phyloP scores from a whole-genome alignment of 805 yeast genomes.

The Pichia heedii region DNA sequence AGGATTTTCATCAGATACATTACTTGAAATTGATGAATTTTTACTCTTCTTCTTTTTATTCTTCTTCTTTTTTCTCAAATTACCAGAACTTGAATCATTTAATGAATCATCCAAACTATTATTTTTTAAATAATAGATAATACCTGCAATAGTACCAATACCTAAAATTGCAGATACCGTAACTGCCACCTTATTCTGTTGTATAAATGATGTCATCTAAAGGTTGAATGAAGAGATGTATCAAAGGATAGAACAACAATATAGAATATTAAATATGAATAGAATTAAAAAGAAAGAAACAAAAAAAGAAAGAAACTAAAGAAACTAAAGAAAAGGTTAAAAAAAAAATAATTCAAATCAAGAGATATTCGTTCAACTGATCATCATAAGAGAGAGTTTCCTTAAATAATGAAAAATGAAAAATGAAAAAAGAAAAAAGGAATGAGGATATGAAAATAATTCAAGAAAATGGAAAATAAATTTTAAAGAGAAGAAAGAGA shows the following conservation, averaged over 20 bases:
- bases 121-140: slow-evolving; percentile 34
- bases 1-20: slow-evolving; percentile 11
- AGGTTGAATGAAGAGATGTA: not conserved
- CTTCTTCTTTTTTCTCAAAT: slow-evolving; percentile 31
- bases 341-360: no score
- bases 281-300: no score
- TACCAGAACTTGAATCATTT: slow-evolving; percentile 10
- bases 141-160: slow-evolving; percentile 39
- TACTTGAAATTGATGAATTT: slow-evolving; percentile 14
- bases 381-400: no score
- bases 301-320: no score
- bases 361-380: no score
- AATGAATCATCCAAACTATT: slow-evolving; percentile 16
- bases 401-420: no score
- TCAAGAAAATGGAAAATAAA: not conserved
- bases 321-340: no score
- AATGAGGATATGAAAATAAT: no score
- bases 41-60: slow-evolving; percentile 37
- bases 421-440: not conserved
- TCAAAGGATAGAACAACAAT: no score
- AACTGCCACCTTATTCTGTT: slow-evolving; percentile 41
- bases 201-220: slow-evolving; percentile 27
- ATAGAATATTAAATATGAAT: no score
- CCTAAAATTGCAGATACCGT: slow-evolving; percentile 43
- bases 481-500: not conserved